A percentile compares a stretch with the other conserved stretches of the same genome.
Evolutionary conservation across 2,329 filamentous ascomycete genomes (phyloP).

Genomic region (Stromatinia cepivora): DNA sequence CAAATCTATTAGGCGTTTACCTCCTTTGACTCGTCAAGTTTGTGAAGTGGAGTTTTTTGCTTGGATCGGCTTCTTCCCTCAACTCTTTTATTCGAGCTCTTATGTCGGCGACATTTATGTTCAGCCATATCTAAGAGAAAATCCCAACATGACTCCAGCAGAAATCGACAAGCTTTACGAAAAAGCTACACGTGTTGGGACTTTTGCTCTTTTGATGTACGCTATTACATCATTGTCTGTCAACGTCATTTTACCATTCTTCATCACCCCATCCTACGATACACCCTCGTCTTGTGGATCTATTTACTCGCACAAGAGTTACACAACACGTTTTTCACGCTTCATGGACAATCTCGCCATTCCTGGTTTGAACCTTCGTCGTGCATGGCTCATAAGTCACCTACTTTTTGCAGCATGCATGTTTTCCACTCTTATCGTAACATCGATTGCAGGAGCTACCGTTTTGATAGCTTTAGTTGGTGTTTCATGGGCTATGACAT

Average conservation of each 20-base stretch:
- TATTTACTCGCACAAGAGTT: constrained; percentile 30
- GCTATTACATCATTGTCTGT: constrained; percentile 79
- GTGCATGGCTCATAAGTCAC: constrained; percentile 83
- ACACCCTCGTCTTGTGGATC: constrained; percentile 40
- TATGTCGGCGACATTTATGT: constrained; percentile 93
- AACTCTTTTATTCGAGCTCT: constrained; percentile 92
- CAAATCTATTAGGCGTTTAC: constrained; percentile 73
- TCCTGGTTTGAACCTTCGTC: constrained; percentile 79
- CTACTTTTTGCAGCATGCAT: constrained; percentile 81
- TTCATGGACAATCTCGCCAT: constrained; percentile 67
- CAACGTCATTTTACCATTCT: constrained; percentile 81
- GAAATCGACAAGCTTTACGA: constrained; percentile 83
- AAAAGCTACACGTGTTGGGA: constrained; percentile 80
- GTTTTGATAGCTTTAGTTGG: constrained; percentile 78
- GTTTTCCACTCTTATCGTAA: constrained; percentile 79
- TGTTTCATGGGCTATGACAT: constrained; percentile 86
- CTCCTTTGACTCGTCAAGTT: constrained; percentile 78
- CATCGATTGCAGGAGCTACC: constrained; percentile 69
- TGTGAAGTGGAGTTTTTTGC: constrained; percentile 82
- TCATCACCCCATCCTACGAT: constrained; percentile 78
- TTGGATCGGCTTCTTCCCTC: constrained; percentile 95
- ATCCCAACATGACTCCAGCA: constrained; percentile 73
- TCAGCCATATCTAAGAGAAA: constrained; percentile 73
- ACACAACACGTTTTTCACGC: constrained; percentile 39
- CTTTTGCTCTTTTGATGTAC: constrained; percentile 85